Conservation (phyloP, 1,284 basidiomycete genomes). For the Tilletia caries region DNA sequence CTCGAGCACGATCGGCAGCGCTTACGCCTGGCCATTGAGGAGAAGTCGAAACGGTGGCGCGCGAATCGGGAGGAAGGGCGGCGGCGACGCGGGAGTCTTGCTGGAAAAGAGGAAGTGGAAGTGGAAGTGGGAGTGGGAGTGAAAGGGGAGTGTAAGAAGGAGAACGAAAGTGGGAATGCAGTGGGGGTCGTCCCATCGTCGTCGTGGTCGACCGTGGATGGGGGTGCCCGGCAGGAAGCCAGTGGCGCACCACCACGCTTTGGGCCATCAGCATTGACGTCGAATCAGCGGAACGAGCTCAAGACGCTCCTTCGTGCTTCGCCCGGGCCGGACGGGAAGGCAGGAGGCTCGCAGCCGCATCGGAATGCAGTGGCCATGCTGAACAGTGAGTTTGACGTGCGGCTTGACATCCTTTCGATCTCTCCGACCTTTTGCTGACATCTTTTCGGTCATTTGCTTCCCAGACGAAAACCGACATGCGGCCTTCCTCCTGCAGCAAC, state of each 20-base stretch:
- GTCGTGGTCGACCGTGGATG: background rate
- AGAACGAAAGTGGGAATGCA: too few species aligned
- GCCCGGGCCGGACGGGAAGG: background rate
- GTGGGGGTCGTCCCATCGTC: too few species aligned
- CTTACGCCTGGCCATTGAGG: background rate
- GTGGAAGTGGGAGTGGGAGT: background rate
- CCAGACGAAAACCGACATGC: background rate
- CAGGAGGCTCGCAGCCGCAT: background rate
- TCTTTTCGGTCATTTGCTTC: background rate
- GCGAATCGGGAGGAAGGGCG: background rate
- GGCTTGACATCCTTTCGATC: background rate
- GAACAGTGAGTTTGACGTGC: conserved; percentile 6
- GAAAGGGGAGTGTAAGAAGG: background rate
- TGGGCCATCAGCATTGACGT: background rate
- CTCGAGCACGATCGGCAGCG: background rate
- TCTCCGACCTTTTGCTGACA: background rate
- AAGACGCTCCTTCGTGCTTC: background rate
- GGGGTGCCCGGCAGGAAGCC: background rate
- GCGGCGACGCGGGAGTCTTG: background rate
- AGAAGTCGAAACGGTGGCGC: background rate
- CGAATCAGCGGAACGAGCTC: background rate
- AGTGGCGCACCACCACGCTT: background rate
- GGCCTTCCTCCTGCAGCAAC: background rate
- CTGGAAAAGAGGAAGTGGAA: background rate
- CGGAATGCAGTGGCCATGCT: background rate